Percentiles rank a stretch among this genome's conserved stretches.
Conservation (phyloP, 1,284 basidiomycete genomes). For the Takashimella tepidaria region DNA sequence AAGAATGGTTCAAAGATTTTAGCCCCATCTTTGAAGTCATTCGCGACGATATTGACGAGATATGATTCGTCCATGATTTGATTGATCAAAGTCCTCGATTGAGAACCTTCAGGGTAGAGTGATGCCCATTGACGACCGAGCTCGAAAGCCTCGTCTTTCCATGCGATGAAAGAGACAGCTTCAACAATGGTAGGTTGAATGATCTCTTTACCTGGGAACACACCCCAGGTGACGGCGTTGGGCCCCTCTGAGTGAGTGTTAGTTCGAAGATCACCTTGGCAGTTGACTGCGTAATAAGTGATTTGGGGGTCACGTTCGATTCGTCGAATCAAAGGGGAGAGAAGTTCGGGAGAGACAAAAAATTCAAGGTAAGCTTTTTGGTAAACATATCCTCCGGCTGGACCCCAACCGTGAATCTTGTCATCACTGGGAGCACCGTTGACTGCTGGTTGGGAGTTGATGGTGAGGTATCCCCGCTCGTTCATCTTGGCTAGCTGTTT, state of each 20-base stretch:
- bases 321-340: constrained; percentile 69
- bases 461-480: constrained; percentile 85
- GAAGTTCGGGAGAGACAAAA: constrained; percentile 72
- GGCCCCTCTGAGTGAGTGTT: constrained; percentile 94
- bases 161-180: constrained; percentile 54
- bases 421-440: constrained; percentile 85
- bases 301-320: constrained; percentile 85
- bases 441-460: constrained; percentile 97
- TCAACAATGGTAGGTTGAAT: constrained; percentile 98
- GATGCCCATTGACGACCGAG: constrained; percentile 91
- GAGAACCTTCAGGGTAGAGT: constrained; percentile 74
- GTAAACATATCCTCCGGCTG: constrained; percentile 83
- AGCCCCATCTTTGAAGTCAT: constrained; percentile 80
- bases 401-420: constrained; percentile 88
- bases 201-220: constrained; percentile 97
- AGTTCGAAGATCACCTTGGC: constrained; percentile 82
- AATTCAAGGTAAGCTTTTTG: constrained; percentile 99
- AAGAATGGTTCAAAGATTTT: constrained; percentile 84
- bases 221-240: constrained; percentile 99
- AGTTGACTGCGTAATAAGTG: constrained; percentile 80
- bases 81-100: constrained; percentile 69
- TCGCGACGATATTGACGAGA: constrained; percentile 96
- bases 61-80: constrained; percentile 74
- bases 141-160: constrained; percentile 87
- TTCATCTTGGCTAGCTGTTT: constrained; percentile 79